Base-by-base conservation (phyloP, 495 filamentous ascomycete species). In the Penicillium fimorum region DNA sequence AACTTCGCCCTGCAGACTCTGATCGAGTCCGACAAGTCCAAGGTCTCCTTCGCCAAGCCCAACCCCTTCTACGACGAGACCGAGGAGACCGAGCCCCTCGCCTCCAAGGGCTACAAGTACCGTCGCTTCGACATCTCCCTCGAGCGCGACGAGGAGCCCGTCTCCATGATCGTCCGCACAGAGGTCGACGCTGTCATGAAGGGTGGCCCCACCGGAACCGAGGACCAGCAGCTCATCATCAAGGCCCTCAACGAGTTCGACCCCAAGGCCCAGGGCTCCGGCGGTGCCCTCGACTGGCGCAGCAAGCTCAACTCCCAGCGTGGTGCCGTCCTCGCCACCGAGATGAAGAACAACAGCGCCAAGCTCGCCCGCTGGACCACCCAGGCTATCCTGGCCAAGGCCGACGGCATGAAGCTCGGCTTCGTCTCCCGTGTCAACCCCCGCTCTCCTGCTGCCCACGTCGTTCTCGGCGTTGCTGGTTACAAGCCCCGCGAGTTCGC, bases 171-270 rank as follows among this genome's bases (percentile, higher is more conserved):
- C 54, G 92, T 98, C 53, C 87, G 94, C 47, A 94, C 94, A n/a
- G 94, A 98, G 77, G 76, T 98, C 25, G 94, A 98, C 69, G 94
- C 94, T 9, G 84, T 96, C 10, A 84, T 94, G 74, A 97, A 96
- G 87, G 93, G 52, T n/a, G 52, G 93, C 79, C 86, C 86, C 63
- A 88, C 88, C 68, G 89, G 74, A 66, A 89, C 89, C 57, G 90
- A 93, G 55, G 90, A 97, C 71, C 90, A 96, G 70, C 88, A 89
- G 71, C 63, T 98, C 56, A 88, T 90, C 18, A 83, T 98, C 74
- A 95, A 97, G 80, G 95, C 94, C 11, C 85, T 98, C 50, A 98
- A 98, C 77, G 94, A 98, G 79, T 98, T 97, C 72, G 94, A 98
- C 76, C 88, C 82, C 82, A 96, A 96, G 77, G 94, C 95, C 10